These are phyloP conservation scores for Pholiota adiposa DNA, from an alignment of 1,284 basidiomycete genomes.

Conservation along the genomic window DNA sequence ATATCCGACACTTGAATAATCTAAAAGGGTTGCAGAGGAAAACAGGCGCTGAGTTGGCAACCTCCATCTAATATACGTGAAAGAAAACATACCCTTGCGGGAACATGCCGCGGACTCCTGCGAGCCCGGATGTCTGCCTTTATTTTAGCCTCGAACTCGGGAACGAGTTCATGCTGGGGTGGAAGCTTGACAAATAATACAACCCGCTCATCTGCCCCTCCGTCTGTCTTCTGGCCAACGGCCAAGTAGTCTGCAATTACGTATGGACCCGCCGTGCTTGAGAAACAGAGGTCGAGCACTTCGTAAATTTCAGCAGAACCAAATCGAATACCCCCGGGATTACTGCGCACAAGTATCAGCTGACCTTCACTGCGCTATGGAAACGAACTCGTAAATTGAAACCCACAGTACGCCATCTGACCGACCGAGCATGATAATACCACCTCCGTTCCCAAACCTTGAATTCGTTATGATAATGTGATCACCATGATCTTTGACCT, in stretches of 20 bases:
- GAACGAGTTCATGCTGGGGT: constrained; percentile 52
- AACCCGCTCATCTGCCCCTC: constrained; percentile 81
- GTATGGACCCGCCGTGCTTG: constrained; percentile 44
- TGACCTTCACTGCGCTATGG: constrained; percentile 21
- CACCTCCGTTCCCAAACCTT: constrained; percentile 71
- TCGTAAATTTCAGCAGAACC: constrained; percentile 88
- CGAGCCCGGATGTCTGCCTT: constrained; percentile 66
- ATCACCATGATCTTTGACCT: constrained; percentile 70
- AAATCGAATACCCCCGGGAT: constrained; percentile 87
- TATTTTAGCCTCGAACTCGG: constrained; percentile 60
- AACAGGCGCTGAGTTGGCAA: constrained; percentile 12
- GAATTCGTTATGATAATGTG: constrained; percentile 74
- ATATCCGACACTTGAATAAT: constrained; percentile 75
- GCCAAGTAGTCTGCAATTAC: constrained; percentile 75
- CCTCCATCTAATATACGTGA: constrained; percentile 3
- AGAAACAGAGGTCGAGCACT: constrained; percentile 72
- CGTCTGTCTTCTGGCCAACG: constrained; percentile 74
- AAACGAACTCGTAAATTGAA: constrained; percentile 12
- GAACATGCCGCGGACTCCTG: constrained; percentile 78
- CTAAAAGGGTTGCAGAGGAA: constrained; percentile 32
- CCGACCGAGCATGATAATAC: constrained; percentile 83
- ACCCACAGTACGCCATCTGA: constrained; percentile 82
- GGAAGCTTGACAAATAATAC: constrained; percentile 80
- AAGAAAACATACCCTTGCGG: constrained; percentile 55
- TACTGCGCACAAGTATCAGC: constrained; percentile 43